Percentiles rank a stretch among this genome's conserved stretches.
These are phyloP conservation scores for Paxillus involutus DNA, from an alignment of 768 basidiomycete species.

Conservation along the genomic window DNA sequence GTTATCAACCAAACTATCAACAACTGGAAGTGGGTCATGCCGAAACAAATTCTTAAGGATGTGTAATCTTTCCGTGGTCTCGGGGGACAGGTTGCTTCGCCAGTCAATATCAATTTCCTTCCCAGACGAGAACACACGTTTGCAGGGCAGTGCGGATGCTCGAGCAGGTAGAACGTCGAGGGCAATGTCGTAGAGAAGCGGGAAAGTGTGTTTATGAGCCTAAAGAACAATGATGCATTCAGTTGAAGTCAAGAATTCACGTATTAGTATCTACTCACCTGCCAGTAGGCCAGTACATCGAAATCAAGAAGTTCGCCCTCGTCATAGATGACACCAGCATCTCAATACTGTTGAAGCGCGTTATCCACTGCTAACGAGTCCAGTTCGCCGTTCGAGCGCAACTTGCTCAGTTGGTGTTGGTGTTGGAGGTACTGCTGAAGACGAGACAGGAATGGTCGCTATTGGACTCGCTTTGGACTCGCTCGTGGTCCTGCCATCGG, in stretches of 20 bases:
- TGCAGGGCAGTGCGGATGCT: conserved; percentile 22
- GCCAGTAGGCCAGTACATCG: neutral
- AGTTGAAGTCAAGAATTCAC: neutral
- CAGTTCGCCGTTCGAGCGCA: neutral
- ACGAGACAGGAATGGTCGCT: too few relatives aligned
- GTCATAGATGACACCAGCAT: neutral
- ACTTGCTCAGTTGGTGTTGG: neutral
- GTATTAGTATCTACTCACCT: neutral
- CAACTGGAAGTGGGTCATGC: conserved; percentile 23
- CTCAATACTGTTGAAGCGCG: neutral
- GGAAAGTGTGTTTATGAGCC: neutral
- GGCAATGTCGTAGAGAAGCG: conserved; percentile 6
- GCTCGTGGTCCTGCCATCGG: too few relatives aligned
- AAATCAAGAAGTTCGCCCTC: neutral
- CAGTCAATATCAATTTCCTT: conserved; percentile 21
- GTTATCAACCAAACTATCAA: conserved; percentile 4
- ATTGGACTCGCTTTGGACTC: too few relatives aligned
- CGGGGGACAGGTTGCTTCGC: conserved; percentile 17
- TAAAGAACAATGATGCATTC: neutral
- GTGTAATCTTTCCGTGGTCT: conserved; percentile 15
- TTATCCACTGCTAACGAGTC: neutral
- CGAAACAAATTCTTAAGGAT: conserved; percentile 28
- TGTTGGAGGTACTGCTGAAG: too few relatives aligned
- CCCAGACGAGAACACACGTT: conserved; percentile 21
- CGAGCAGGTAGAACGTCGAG: conserved; percentile 19